Base-by-base conservation (phyloP, 768 basidiomycete genomes). In the Megacollybia marginata region DNA sequence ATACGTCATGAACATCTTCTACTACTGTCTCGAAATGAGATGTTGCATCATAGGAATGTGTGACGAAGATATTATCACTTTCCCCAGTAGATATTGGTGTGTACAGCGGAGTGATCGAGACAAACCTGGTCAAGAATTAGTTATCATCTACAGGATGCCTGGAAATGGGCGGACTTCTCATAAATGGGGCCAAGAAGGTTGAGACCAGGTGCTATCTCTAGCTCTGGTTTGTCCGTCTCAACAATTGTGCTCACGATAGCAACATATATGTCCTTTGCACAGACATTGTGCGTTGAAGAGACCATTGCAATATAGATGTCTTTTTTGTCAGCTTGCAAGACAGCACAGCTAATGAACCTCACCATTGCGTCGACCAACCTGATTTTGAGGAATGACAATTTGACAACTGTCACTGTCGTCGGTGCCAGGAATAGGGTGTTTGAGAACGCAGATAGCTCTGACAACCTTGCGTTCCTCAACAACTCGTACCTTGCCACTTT, bases 251-350 rank as follows among this genome's bases (percentile, higher is more conserved):
- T 96, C 56, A 99, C 96, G 57, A 99, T 99, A 42, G 94, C 96
- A 57, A 99, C 80, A 66, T 92, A 93, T 52, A 97, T 69, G 61
- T 93, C 92, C 69, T 94, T 91, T 9, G 96, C 92, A 57, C 92
- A 94, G 57, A 99, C 96, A 60, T 95, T 95, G 73, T 98, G 96
- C 12, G 93, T 92, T 33, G 91, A 83, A 1, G 96, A 98, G 44
- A 99, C 93, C 77, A 90, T 88, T 5, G 96, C 95, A 61, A 99
- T 87, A 72, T 99, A 99, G 67, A 99, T 99, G 69, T 99, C 96
- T 97, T 58, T 15, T 28, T 28, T 28, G 23, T 28, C 47, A 33
- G 38, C 38, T 40, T 40, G 13, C 13, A 40, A 40, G 18, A 15
- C 15, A 40, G 38, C 35, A 52, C 46, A 11, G 50, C 5, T 32